Percentiles rank a stretch among this genome's conserved stretches.
Conservation (phyloP, 176 grass and related monocot species). For the Rhipidocladum racemiflorum region DNA sequence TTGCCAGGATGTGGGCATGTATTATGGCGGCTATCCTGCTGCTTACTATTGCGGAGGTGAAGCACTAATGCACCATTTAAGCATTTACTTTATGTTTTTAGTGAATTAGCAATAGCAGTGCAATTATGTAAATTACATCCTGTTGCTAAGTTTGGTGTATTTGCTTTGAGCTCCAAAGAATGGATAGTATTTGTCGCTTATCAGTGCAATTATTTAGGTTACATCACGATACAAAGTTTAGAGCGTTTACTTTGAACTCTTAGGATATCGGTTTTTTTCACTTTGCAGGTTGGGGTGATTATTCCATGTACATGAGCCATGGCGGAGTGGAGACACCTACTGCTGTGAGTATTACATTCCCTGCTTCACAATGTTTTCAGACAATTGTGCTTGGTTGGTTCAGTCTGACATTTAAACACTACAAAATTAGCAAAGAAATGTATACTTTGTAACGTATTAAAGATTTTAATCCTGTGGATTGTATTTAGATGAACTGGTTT, state of each 20-base stretch:
- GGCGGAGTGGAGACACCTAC: slow-evolving; percentile 39
- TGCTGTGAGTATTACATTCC: slow-evolving; percentile 32
- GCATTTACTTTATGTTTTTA: background rate
- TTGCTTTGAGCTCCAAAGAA: background rate
- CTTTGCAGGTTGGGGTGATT: slow-evolving; percentile 56
- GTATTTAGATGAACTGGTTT: background rate
- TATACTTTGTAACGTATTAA: background rate
- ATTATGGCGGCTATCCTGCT: slow-evolving; percentile 48
- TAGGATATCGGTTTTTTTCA: background rate
- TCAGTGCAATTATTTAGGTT: background rate
- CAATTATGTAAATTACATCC: background rate
- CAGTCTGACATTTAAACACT: background rate
- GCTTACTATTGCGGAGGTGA: slow-evolving; percentile 69
- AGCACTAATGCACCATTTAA: background rate
- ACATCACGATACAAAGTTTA: background rate
- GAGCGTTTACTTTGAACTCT: background rate
- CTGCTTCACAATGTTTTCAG: background rate
- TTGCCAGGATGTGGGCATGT: slow-evolving; percentile 43
- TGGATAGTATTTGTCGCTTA: background rate
- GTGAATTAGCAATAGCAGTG: background rate
- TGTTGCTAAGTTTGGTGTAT: background rate
- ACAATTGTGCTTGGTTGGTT: background rate
- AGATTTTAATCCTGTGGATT: background rate
- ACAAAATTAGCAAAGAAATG: background rate
- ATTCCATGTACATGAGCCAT: slow-evolving; percentile 31